phyloP scores from a whole-genome alignment of 2,329 filamentous ascomycete species.

The Diaporthe sp. region DNA sequence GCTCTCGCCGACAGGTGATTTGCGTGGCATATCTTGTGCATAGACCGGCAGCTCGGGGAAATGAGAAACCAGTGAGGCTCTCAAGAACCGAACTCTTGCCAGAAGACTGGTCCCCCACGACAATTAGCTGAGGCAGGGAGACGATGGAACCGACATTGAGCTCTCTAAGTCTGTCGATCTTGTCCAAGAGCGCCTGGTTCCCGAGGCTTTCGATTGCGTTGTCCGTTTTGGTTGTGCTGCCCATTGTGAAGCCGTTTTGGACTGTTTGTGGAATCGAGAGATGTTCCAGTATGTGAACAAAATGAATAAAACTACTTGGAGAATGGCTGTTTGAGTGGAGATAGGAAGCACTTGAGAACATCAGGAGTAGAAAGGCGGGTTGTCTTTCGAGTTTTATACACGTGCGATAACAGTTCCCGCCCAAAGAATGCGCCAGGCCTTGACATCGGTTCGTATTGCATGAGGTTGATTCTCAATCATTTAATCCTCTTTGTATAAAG shows the following conservation, averaged over 20 bases:
- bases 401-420: too few relatives aligned
- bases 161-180: constrained; percentile 48
- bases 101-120: constrained; percentile 87
- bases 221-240: neutral
- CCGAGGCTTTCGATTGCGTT: constrained; percentile 38
- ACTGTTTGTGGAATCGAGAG: too few relatives aligned
- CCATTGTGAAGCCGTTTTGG: constrained; percentile 19
- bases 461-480: neutral
- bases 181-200: constrained; percentile 44
- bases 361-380: too few relatives aligned
- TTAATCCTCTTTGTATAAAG: neutral
- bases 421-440: too few relatives aligned
- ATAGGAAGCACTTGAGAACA: too few relatives aligned
- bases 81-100: constrained; percentile 90
- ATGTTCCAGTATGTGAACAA: too few relatives aligned
- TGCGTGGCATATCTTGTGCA: constrained; percentile 65
- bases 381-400: too few relatives aligned
- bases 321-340: too few relatives aligned
- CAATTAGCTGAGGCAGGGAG: constrained; percentile 73
- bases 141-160: constrained; percentile 46
- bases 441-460: neutral
- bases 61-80: constrained; percentile 65
- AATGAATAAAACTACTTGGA: too few relatives aligned
- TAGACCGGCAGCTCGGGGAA: constrained; percentile 59
- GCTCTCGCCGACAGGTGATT: constrained; percentile 58